Evolutionary conservation across 129 eudicot species (phyloP).

Genomic region (Tagetes erecta): DNA sequence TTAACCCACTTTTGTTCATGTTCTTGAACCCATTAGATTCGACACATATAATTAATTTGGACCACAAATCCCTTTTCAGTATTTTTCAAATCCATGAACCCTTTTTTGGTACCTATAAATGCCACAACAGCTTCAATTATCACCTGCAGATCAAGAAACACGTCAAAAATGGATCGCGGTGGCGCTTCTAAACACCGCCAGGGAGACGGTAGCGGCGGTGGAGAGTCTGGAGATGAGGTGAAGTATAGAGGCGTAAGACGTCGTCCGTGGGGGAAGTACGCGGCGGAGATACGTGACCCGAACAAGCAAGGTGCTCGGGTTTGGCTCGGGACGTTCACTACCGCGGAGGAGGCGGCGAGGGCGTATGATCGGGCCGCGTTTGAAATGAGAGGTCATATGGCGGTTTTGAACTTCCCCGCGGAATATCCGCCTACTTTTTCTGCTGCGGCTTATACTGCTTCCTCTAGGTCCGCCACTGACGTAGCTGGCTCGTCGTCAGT

Average conservation of each 20-base stretch:
- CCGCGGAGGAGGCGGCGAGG: slow-evolving; percentile 57
- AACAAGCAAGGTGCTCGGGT: slow-evolving; percentile 38
- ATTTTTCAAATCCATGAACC: slow-evolving; percentile 35
- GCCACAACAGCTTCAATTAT: slow-evolving; percentile 26
- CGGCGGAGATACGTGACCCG: slow-evolving; percentile 52
- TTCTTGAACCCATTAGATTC: slow-evolving; percentile 36
- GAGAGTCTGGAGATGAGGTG: slow-evolving; percentile 15
- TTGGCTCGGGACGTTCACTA: slow-evolving; percentile 54
- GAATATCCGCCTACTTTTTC: slow-evolving; percentile 42
- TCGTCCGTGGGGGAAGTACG: slow-evolving; percentile 62
- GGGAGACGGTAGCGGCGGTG: background rate
- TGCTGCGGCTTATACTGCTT: slow-evolving; percentile 28
- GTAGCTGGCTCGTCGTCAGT: background rate
- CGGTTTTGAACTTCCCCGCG: slow-evolving; percentile 51
- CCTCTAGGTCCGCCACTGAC: background rate
- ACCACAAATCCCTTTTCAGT: slow-evolving; percentile 23
- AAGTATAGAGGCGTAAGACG: slow-evolving; percentile 47
- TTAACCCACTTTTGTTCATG: background rate
- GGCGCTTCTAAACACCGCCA: slow-evolving; percentile 10
- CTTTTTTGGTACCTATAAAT: slow-evolving; percentile 32
- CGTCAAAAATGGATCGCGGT: slow-evolving; percentile 20
- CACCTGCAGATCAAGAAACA: slow-evolving; percentile 31
- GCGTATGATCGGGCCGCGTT: slow-evolving; percentile 57
- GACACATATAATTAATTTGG: slow-evolving; percentile 20
- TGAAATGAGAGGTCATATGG: slow-evolving; percentile 44